phyloP scores from a whole-genome alignment of 1,139 yeast species.

The Geotrichum macrosporum region DNA sequence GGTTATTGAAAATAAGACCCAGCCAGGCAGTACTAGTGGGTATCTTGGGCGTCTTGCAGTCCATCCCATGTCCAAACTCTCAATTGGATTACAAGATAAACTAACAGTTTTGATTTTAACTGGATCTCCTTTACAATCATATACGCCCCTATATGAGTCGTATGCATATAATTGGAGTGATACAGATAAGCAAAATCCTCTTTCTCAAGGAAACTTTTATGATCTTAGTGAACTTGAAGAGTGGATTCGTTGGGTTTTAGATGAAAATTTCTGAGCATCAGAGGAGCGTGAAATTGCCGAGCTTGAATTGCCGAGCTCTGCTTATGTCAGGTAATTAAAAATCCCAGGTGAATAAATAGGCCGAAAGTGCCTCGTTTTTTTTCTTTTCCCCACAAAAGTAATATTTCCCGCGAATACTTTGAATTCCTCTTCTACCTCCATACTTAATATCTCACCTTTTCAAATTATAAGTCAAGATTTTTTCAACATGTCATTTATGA shows the following conservation, averaged over 20 bases:
- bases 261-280: constrained; percentile 1
- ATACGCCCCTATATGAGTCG: constrained; percentile 34
- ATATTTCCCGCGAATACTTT: neutral
- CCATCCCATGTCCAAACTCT: constrained; percentile 31
- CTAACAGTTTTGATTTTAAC: constrained; percentile 29
- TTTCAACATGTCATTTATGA: constrained; percentile 36
- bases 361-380: too few relatives aligned
- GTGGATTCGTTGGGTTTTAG: constrained; percentile 57
- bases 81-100: constrained; percentile 17
- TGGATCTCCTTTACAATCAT: constrained; percentile 34
- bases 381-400: too few relatives aligned
- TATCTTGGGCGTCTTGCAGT: constrained; percentile 30
- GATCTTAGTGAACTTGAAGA: constrained; percentile 62
- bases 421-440: neutral
- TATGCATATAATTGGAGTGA: constrained; percentile 35
- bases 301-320: neutral
- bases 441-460: neutral
- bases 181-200: constrained; percentile 38
- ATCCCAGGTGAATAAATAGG: neutral
- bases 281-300: neutral
- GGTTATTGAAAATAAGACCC: neutral
- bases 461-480: constrained; percentile 17
- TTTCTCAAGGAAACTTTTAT: constrained; percentile 41
- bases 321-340: neutral
- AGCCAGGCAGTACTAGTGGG: neutral